Base-by-base conservation (phyloP, 2,329 filamentous ascomycete species). In the Aspergillus sp. region DNA sequence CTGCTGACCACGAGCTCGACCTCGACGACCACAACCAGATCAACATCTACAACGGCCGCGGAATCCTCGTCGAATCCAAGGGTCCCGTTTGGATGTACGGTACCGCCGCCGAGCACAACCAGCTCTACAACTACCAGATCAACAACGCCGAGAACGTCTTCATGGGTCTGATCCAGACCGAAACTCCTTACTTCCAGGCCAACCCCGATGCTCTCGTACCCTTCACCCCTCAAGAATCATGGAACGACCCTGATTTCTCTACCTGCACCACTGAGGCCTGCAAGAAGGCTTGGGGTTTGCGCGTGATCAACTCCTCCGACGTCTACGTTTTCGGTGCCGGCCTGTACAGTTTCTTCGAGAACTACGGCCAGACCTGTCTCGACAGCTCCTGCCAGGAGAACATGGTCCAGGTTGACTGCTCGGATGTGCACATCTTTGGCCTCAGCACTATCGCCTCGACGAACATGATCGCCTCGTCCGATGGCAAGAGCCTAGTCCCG, bases 1-100 rank as follows among this genome's bases (percentile, higher is more conserved):
- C 91, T 47, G 86, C 92, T 3, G 92, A 96, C 72, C 92, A 96
- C 79, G 90, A 96, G 71, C 87, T 96, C 22, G 93, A 96, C 72
- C 82, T 86, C 12, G 62, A 75, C 8, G 87, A 89, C 68, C 85
- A 90, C 73, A 85, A 78, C 58, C 85, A 87, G 69, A 85, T 86
- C 65, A 82, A 88, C 71, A 86, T 96, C 68, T 96, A 89, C 84
- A 96, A 90, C 72, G 91, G 91, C 48, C 90, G 92, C 61, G 93
- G 91, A 66, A 84, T 96, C 63, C 82, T 88, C 36, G 85, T 96
- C 65, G 90, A 96, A 77, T 90, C 85, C 48, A 81, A 89, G 70
- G 88, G 89, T 6, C 85, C 89, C n/a, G 85, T 88, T 52, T 96
- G 92, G 92, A 76, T 95, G 67, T 93, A 88, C 76, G 92, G 85